Evolutionary conservation across 2,329 filamentous ascomycete genomes (phyloP).

Genomic region (Hymenoscyphus linearis): DNA sequence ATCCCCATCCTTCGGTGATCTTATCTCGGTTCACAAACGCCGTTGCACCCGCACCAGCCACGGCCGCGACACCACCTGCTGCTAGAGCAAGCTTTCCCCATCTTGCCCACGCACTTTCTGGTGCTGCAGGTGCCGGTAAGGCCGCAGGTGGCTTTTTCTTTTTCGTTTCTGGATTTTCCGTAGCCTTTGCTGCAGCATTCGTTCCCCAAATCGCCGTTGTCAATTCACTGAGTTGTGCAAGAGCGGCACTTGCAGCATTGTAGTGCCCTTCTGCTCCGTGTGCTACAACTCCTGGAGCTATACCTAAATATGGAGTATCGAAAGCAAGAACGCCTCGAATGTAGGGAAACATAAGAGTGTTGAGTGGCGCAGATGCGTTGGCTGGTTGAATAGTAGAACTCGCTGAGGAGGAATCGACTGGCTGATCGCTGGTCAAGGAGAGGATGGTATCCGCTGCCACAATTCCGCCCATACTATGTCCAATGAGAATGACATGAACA

Average conservation of each 20-base stretch:
- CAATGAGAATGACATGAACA: slow-evolving; percentile 74
- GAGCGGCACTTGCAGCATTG: slow-evolving; percentile 64
- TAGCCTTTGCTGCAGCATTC: slow-evolving; percentile 33
- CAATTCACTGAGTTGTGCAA: slow-evolving; percentile 60
- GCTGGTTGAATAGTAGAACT: neutral
- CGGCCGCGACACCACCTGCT: slow-evolving; percentile 76
- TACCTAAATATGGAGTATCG: slow-evolving; percentile 87
- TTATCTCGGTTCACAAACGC: slow-evolving; percentile 82
- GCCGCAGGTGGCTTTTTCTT: slow-evolving; percentile 36
- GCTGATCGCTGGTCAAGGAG: slow-evolving; percentile 44
- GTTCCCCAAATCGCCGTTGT: slow-evolving; percentile 63
- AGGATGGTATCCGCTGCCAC: slow-evolving; percentile 87
- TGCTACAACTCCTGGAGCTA: slow-evolving; percentile 75
- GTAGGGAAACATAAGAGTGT: slow-evolving; percentile 83
- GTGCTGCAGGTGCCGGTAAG: slow-evolving; percentile 36
- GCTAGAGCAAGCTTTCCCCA: slow-evolving; percentile 85
- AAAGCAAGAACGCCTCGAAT: slow-evolving; percentile 87
- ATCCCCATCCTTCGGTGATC: slow-evolving; percentile 68
- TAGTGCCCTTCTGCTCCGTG: slow-evolving; percentile 85
- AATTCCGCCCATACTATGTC: slow-evolving; percentile 91
- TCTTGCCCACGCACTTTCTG: slow-evolving; percentile 56
- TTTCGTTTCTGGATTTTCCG: slow-evolving; percentile 13
- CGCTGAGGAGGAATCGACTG: slow-evolving; percentile 19
- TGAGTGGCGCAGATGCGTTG: slow-evolving; percentile 35
- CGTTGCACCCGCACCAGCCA: slow-evolving; percentile 75